Base-by-base conservation (phyloP, 2,329 filamentous ascomycete genomes). In the Aureobasidium zeae region DNA sequence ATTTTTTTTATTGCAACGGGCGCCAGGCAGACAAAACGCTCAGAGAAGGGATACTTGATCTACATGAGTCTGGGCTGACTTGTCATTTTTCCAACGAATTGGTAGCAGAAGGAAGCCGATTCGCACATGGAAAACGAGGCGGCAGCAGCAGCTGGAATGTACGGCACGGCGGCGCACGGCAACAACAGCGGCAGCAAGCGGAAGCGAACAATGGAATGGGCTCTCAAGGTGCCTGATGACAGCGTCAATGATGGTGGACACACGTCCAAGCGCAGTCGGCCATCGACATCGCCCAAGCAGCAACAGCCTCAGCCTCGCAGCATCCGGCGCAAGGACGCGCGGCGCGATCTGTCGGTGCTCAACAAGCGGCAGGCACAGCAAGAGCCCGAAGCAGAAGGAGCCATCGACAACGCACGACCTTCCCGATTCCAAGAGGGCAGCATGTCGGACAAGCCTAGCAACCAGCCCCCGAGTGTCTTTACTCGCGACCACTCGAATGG, bases 401-500 rank as follows among this genome's bases (percentile, higher is more conserved):
- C 21, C 4, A 2, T 13, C 3, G 41, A 52, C 30, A 52, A 54
- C 20, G 47, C 49, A 8, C 76, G 66, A 59, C 77, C 64, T 69
- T 93, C 73, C 55, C 81, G 65, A 44, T 82, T 82, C 52, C 62
- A 74, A 26, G 87, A 94, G 64, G 87, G 83, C 29, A 89, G 82
- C 55, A 89, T 94, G 84, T 86, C 81, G 56, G 85, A 93, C 62
- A 79, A 83, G 51, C 70, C 76, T 22, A 88, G 83, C 56, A 73
- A 77, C 47, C 74, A 71, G 47, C 86, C 86, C 20, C 84, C 84
- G 0, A 70, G 74, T 32, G 71, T 77, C 29, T 87, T 83, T 60
- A 69, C 83, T 30, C 77, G 65, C 21, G 51, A 59, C 35, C 22
- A 36, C 16, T 33, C 30, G 13, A 33, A 30, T 29, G 6, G 26